Conservation (phyloP, 2,329 filamentous ascomycete species). For the Fusarium keratoplasticum region DNA sequence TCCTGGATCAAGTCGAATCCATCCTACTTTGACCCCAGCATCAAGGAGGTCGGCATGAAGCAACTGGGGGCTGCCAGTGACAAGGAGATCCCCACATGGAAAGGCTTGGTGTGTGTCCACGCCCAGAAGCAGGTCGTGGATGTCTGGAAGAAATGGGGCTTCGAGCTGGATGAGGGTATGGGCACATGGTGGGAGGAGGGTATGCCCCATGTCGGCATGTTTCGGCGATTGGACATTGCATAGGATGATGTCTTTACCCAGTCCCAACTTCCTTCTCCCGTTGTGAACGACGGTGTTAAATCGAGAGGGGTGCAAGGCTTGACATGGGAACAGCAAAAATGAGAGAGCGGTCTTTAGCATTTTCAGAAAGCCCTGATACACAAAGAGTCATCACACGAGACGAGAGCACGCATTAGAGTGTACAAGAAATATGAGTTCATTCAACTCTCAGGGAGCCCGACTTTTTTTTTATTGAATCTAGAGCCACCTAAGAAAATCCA, state of each 20-base stretch:
- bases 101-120: conserved; percentile 82
- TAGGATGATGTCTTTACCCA: conserved; percentile 44
- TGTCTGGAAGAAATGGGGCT: conserved; percentile 79
- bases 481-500: conserved; percentile 57
- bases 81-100: conserved; percentile 69
- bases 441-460: conserved; percentile 54
- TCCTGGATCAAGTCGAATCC: conserved; percentile 75
- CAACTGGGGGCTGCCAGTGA: conserved; percentile 54
- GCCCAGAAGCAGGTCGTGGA: conserved; percentile 75
- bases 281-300: conserved; percentile 1
- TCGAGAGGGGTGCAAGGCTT: not conserved
- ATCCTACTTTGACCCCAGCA: conserved; percentile 63
- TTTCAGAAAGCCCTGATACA: not conserved
- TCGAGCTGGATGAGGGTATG: conserved; percentile 77
- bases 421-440: conserved; percentile 46
- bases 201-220: conserved; percentile 90
- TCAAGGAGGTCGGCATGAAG: conserved; percentile 58
- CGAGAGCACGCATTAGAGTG: conserved; percentile 9
- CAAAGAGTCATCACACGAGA: not conserved
- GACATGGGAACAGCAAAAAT: not conserved
- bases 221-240: conserved; percentile 57
- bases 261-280: not conserved
- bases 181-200: conserved; percentile 86
- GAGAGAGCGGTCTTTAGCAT: not conserved
- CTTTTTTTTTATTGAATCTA: conserved; percentile 59